These are phyloP conservation scores for Penicillium sp. DNA, from an alignment of 2,329 filamentous ascomycete species.

Conservation along the genomic window DNA sequence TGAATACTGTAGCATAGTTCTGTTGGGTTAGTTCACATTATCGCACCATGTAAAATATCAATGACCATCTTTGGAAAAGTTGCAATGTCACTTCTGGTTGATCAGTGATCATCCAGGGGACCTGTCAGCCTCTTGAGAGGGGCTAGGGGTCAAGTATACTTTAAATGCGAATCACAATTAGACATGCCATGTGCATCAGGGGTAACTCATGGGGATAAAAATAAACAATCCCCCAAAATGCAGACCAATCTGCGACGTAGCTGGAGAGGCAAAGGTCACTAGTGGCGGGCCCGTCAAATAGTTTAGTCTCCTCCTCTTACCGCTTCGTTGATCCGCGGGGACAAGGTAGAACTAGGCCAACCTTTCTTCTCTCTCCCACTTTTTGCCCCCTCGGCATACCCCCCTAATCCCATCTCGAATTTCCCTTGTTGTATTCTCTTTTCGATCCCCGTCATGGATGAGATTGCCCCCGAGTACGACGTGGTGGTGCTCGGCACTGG, in stretches of 20 bases:
- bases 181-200: neutral
- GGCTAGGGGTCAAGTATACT: too few species aligned
- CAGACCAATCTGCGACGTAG: neutral
- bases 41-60: constrained; percentile 23
- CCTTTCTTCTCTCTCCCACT: constrained; percentile 25
- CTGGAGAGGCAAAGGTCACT: constrained; percentile 24
- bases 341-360: constrained; percentile 23
- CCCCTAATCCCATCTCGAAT: constrained; percentile 21
- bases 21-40: constrained; percentile 3
- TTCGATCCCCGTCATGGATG: constrained; percentile 73
- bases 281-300: constrained; percentile 32
- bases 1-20: constrained; percentile 18
- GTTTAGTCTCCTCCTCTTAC: constrained; percentile 26
- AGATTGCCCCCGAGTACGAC: constrained; percentile 98
- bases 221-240: neutral
- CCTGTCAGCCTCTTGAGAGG: too few species aligned
- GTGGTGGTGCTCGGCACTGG: constrained; percentile 97
- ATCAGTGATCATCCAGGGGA: too few species aligned
- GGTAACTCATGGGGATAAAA: neutral
- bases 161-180: too few species aligned
- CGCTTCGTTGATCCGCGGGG: constrained; percentile 35
- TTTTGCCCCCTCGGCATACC: constrained; percentile 9
- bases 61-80: constrained; percentile 8
- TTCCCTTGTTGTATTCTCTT: constrained; percentile 14
- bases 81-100: too few species aligned